These are phyloP conservation scores for Alternaria tenuissima DNA, from an alignment of 2,329 filamentous ascomycete genomes.

Conservation along the genomic window DNA sequence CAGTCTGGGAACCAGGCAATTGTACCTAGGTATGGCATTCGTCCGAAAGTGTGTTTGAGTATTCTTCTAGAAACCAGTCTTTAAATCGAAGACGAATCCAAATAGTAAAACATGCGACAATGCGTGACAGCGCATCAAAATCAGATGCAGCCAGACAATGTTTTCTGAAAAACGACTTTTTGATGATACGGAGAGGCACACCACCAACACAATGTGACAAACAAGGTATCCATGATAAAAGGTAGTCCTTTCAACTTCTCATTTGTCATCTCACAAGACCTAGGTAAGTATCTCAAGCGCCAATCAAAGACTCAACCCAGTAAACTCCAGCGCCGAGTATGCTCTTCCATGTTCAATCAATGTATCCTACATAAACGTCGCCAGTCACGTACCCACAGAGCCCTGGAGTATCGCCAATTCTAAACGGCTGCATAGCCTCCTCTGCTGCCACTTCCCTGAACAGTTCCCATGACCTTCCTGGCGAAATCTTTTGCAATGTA, in stretches of 20 bases:
- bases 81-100: too few species aligned
- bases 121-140: neutral
- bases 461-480: conserved; percentile 78
- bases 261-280: neutral
- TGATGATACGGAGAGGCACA: neutral
- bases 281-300: neutral
- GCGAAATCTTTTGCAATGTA: conserved; percentile 92
- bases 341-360: neutral
- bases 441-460: conserved; percentile 83
- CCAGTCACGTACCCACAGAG: neutral
- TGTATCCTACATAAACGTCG: neutral
- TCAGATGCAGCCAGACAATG: neutral
- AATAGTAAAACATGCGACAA: neutral
- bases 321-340: neutral
- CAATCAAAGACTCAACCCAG: too few species aligned
- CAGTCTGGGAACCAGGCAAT: too few species aligned
- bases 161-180: neutral
- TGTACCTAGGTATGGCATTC: too few species aligned
- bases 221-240: neutral
- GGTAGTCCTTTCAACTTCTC: neutral
- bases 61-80: too few species aligned
- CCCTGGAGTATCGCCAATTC: neutral
- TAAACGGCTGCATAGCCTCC: conserved; percentile 95
- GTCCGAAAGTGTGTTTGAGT: too few species aligned
- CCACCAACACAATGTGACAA: neutral